Evolutionary conservation across 345 rosid species (phyloP).

Genomic region (Gossypioides kirkii): DNA sequence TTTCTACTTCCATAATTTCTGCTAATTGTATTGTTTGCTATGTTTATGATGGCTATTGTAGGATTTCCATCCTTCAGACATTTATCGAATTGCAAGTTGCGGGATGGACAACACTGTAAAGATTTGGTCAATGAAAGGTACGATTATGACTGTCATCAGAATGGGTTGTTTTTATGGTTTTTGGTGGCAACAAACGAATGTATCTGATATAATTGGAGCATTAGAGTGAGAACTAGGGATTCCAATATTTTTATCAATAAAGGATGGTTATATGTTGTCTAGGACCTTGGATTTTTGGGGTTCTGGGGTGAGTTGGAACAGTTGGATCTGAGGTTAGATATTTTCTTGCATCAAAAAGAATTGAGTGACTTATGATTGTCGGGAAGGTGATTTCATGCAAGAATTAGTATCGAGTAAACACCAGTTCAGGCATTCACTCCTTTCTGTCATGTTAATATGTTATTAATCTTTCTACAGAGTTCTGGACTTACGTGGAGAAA

Average conservation of each 20-base stretch:
- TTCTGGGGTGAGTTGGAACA: background rate
- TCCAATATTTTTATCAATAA: background rate
- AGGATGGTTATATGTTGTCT: background rate
- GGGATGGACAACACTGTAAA: constrained; percentile 95
- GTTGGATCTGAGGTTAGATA: background rate
- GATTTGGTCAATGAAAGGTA: constrained; percentile 99
- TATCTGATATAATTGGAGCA: background rate
- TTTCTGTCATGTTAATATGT: background rate
- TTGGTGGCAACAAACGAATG: background rate
- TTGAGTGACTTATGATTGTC: background rate
- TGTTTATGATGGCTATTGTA: constrained; percentile 26
- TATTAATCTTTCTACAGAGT: constrained; percentile 47
- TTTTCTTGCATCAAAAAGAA: background rate
- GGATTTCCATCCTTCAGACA: constrained; percentile 95
- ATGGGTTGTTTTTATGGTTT: background rate
- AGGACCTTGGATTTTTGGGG: background rate
- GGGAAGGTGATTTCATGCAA: background rate
- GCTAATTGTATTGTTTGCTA: background rate
- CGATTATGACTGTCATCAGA: constrained; percentile 25
- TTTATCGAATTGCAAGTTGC: constrained; percentile 83
- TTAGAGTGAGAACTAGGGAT: background rate
- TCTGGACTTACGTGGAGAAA: constrained; percentile 96
- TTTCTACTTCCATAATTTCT: background rate
- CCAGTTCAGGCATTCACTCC: background rate
- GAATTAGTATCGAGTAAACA: background rate